Percentiles rank a stretch among this genome's conserved stretches.
Conservation (phyloP, 495 filamentous ascomycete genomes). For the Hypoxylon lenormandii region DNA sequence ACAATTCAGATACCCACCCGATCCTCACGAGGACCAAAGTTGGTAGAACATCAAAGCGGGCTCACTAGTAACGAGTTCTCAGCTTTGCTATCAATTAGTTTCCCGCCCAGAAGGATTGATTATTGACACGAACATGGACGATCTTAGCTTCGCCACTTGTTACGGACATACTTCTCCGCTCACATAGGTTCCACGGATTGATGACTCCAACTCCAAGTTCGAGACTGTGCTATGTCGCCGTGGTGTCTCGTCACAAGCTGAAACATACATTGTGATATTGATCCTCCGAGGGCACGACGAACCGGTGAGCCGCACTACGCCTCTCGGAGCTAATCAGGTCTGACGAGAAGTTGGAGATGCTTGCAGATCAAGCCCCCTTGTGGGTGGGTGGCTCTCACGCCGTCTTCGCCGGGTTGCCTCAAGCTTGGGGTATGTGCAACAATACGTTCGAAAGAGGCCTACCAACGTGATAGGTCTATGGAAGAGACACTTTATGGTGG, state of each 20-base stretch:
- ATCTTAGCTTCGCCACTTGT: neutral
- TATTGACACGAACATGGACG: constrained; percentile 8
- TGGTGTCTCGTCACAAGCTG: constrained; percentile 6
- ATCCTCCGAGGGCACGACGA: neutral
- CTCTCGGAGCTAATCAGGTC: neutral
- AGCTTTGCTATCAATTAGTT: neutral
- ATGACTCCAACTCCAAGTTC: constrained; percentile 9
- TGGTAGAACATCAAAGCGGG: neutral
- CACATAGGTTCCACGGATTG: constrained; percentile 1
- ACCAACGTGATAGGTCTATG: neutral
- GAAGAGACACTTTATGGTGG: neutral
- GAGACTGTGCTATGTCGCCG: neutral
- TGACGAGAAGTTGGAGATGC: constrained; percentile 1
- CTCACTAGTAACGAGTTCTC: constrained; percentile 12
- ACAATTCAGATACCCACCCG: neutral
- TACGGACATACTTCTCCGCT: neutral
- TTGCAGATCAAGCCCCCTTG: constrained; percentile 27
- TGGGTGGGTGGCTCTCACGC: constrained; percentile 2
- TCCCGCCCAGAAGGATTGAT: neutral
- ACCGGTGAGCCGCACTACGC: constrained; percentile 30
- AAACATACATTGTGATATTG: constrained; percentile 39
- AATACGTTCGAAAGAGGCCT: neutral
- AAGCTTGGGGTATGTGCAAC: neutral
- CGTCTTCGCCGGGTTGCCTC: constrained; percentile 7
- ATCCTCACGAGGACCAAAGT: constrained; percentile 5